These are phyloP conservation scores for Oryza coarctata DNA, from an alignment of 176 grass and related monocot species.

Conservation along the genomic window DNA sequence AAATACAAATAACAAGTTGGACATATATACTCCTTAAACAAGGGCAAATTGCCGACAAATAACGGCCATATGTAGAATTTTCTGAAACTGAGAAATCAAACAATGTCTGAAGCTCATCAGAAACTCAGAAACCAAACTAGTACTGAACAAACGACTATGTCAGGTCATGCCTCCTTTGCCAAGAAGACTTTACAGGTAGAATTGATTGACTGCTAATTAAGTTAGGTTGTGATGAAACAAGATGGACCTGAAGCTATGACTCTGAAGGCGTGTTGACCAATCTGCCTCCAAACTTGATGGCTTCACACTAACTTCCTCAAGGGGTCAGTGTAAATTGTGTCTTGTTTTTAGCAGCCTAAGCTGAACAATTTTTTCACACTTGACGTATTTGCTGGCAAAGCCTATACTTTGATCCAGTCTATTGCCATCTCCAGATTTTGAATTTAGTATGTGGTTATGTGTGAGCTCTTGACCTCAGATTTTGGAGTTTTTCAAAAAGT, in stretches of 20 bases:
- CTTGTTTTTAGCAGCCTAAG: neutral
- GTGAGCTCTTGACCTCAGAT: neutral
- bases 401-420: constrained; percentile 19
- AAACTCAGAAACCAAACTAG: neutral
- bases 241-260: constrained; percentile 32
- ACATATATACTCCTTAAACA: neutral
- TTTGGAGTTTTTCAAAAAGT: neutral
- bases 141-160: constrained; percentile 3
- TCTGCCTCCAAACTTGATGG: constrained; percentile 16
- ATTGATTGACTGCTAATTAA: constrained; percentile 17
- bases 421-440: neutral
- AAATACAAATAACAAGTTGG: neutral
- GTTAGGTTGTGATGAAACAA: constrained; percentile 19
- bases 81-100: neutral
- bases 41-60: neutral
- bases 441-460: neutral
- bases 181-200: neutral
- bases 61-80: neutral
- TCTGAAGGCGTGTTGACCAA: constrained; percentile 32
- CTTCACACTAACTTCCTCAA: constrained; percentile 28
- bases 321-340: neutral
- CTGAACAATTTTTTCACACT: neutral
- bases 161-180: constrained; percentile 5
- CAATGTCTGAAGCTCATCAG: neutral
- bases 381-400: constrained; percentile 18